phyloP scores from a whole-genome alignment of 306 rosid species.

The Comarum palustre region DNA sequence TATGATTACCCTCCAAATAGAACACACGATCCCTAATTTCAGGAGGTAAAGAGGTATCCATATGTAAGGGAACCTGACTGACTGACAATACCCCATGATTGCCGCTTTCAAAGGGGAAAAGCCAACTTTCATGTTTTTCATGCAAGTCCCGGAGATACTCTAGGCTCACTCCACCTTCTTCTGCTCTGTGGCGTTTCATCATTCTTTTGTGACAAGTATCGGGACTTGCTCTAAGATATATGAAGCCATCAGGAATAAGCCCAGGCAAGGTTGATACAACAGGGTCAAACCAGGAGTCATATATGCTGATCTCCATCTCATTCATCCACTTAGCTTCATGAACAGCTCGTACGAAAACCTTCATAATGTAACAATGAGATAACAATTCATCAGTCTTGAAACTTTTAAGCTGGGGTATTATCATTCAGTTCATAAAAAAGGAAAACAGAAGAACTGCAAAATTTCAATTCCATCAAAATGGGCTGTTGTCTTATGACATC shows the following conservation, averaged over 20 bases:
- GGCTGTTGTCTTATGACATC: not conserved
- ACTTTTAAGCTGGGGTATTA: constrained; percentile 30
- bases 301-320: constrained; percentile 98
- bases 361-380: constrained; percentile 28
- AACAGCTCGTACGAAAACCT: constrained; percentile 97
- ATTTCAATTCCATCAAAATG: constrained; percentile 30
- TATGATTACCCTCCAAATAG: constrained; percentile 88
- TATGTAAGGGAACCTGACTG: constrained; percentile 56
- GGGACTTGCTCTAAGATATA: constrained; percentile 98
- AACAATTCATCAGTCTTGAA: constrained; percentile 34
- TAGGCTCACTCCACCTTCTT: constrained; percentile 86
- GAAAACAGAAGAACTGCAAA: constrained; percentile 27
- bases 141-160: constrained; percentile 82
- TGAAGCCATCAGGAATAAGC: constrained; percentile 90
- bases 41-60: constrained; percentile 79
- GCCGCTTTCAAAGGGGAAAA: constrained; percentile 74
- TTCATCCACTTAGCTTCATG: constrained; percentile 99
- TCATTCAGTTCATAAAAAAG: constrained; percentile 25
- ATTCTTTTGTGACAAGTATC: constrained; percentile 96
- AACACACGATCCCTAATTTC: constrained; percentile 87
- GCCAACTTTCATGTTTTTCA: constrained; percentile 98
- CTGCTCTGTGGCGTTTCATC: constrained; percentile 72
- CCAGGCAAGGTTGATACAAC: constrained; percentile 95
- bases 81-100: constrained; percentile 74
- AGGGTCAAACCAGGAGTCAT: constrained; percentile 98